Evolutionary conservation across 75 land plant species (phyloP).

Genomic region (Pseudotsuga menziesii): DNA sequence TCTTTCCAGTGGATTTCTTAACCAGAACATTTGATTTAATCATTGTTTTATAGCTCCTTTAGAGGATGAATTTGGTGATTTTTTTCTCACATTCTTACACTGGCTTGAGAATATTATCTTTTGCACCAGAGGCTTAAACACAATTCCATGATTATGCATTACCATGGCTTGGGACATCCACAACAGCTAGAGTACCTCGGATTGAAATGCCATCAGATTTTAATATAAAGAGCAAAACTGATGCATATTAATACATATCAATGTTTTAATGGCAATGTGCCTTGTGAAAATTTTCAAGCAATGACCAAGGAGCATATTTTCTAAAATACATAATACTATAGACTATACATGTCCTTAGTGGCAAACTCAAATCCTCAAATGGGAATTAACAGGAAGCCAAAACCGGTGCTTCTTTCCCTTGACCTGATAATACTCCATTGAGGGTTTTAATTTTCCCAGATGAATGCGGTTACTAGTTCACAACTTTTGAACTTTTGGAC

Average conservation of each 20-base stretch:
- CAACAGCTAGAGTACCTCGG: too few relatives aligned
- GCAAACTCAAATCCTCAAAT: background rate
- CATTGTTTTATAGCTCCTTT: too few relatives aligned
- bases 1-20: too few relatives aligned
- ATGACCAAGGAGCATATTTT: background rate
- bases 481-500: background rate
- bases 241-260: background rate
- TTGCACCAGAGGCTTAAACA: too few relatives aligned
- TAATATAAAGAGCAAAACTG: too few relatives aligned
- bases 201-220: too few relatives aligned
- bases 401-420: background rate
- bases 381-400: background rate
- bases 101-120: too few relatives aligned
- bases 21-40: too few relatives aligned
- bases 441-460: background rate
- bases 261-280: constrained; percentile 4
- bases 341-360: background rate
- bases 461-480: background rate
- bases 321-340: background rate
- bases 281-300: background rate
- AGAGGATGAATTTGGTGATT: too few relatives aligned
- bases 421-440: background rate
- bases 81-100: too few relatives aligned
- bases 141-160: too few relatives aligned
- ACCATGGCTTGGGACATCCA: too few relatives aligned